Evolutionary conservation across 2,329 filamentous ascomycete genomes (phyloP), one percentile per base, ranked within the genome.

Genomic region (Scytalidium lignicola): DNA sequence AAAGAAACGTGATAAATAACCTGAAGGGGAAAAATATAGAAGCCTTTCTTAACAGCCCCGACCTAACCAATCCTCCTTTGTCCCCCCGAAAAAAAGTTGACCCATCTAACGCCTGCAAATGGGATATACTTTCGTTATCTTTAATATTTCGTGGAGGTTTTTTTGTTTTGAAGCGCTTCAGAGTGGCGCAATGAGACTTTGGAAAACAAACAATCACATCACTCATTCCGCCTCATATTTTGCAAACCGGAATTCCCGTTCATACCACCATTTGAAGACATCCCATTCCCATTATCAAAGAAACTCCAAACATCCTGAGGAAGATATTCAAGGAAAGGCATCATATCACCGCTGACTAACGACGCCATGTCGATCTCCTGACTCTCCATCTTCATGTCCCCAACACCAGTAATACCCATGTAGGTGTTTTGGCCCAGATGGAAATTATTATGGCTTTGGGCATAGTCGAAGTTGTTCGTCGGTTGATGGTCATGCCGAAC

Each of bases 291-390:
- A 37, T 46, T 52, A 44, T 75, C 74, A 56, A 78, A 82, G 47
- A 81, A 75, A 26, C 73, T 75, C 37, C 86, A 60, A 51, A 87
- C 75, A 59, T 88, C 83, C 20, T 76, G 77, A 0, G 86, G 85
- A 6, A 90, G 69, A 51, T 87, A 88, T 58, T 89, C 86, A 10
- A 90, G 70, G 85, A 86, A 91, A 0, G 83, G 81, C 74, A 86
- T 80, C 67, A 88, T 79, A 41, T 88, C 85, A 15, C 82, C 78
- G 1, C 81, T 83, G 15, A 37, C 32, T 17, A 90, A 68, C 3
- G 79, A 71, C 20, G 78, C 80, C 73, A 91, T 85, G 55, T 91
- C 86, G 28, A 92, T 81, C 55, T 91, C 86, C 54, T 88, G 86
- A 51, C 81, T 85, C 62, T 89, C 82, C 55, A 91, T 88, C 53